A percentile compares a stretch with the other conserved stretches of the same genome.
phyloP scores from a whole-genome alignment of 1,284 basidiomycete species.

The Microbotryum intermedium region DNA sequence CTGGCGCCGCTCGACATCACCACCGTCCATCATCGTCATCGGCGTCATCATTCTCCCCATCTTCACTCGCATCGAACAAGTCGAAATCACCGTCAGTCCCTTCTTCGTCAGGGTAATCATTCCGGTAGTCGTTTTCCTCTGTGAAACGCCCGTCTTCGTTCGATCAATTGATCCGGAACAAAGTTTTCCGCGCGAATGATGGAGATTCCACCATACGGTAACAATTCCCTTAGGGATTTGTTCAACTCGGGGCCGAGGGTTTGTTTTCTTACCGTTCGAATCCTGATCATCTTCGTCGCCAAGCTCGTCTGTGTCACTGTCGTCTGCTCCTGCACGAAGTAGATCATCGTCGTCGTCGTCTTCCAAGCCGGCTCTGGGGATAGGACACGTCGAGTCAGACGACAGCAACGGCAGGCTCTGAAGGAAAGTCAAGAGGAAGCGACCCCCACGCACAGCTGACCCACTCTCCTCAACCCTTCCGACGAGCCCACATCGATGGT shows the following conservation, averaged over 20 bases:
- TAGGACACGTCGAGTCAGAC: neutral
- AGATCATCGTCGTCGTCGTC: slow-evolving; percentile 10
- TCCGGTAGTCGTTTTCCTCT: slow-evolving; percentile 34
- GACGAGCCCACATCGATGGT: slow-evolving; percentile 11
- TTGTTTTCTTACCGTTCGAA: slow-evolving; percentile 24
- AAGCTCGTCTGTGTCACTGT: slow-evolving; percentile 7
- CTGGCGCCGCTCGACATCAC: neutral
- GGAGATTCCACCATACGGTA: too few relatives aligned
- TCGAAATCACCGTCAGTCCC: slow-evolving; percentile 6
- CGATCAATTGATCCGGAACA: neutral
- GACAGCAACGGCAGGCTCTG: neutral
- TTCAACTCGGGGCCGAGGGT: neutral
- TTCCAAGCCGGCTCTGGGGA: slow-evolving; percentile 13
- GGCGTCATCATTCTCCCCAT: neutral
- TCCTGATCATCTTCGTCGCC: slow-evolving; percentile 32
- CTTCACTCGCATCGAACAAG: neutral
- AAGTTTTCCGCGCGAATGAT: too few relatives aligned
- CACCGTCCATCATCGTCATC: slow-evolving; percentile 8
- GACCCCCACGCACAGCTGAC: slow-evolving; percentile 25
- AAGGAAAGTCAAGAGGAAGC: neutral
- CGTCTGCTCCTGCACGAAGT: neutral
- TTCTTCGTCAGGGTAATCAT: slow-evolving; percentile 32
- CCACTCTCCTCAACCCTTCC: slow-evolving; percentile 27
- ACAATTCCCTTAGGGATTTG: too few relatives aligned
- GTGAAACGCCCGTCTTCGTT: neutral